Base-by-base conservation (phyloP, 2,329 filamentous ascomycete species). In the Paraconiothyrium sp. region DNA sequence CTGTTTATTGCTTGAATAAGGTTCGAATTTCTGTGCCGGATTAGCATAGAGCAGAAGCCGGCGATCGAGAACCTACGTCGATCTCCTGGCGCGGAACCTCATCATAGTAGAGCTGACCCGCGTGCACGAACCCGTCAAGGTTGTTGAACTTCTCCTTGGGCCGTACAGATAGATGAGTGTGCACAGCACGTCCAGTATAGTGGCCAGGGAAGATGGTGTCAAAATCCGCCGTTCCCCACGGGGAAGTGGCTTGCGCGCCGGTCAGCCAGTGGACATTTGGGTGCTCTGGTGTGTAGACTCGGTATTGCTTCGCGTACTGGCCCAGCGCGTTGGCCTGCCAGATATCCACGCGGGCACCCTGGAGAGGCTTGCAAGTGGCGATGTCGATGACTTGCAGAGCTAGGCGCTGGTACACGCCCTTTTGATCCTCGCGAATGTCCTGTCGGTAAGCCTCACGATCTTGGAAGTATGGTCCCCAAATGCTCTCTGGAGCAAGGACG, bases 381-480 rank as follows among this genome's bases (percentile, higher is more conserved):
- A 84, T 76, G 60, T 86, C 83, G 48, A 85, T 77, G 43, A 85
- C 74, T 68, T 85, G 84, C 60, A 83, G 75, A 65, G 84, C 83
- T 14, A 85, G 70, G 8, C 79, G 77, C 56, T 85, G 71, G 54
- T 79, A 76, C 43, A 86, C 72, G 44, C 84, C 84, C 1, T 62
- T 54, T 69, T 85, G 78, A n/a, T 76, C 74, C 46, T 82, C 82
- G 3, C 72, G 74, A 32, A 86, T 72, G 63, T 86, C 74, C n/a
- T 76, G 65, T n/a, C 84, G 79, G 61, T 85, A 67, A 46, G 79
- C 78, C 67, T 85, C 82, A 32, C 83, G 84, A 9, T 76, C 68
- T 56, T 84, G 79, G 62, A 83, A 72, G 52, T 67, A 75, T 2
- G 69, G 66, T 20, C 66, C 68, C 34, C 65, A 63, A 4, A 66